Evolutionary conservation across 2,329 filamentous ascomycete species (phyloP).

Genomic region (Penicillium sp.): DNA sequence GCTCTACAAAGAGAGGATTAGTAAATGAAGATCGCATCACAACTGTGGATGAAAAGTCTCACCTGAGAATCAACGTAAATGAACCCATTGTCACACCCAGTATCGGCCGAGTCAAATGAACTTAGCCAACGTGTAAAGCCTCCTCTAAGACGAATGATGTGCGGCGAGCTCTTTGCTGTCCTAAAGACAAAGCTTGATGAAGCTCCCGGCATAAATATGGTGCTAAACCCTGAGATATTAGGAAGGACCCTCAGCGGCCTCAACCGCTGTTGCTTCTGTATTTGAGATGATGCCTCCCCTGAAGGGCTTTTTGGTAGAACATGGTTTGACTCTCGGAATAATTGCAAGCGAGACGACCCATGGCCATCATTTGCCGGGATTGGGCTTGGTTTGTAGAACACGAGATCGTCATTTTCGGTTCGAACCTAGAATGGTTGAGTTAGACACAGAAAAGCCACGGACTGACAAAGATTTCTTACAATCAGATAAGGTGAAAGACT

Average conservation of each 20-base stretch:
- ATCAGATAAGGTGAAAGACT: slow-evolving; percentile 74
- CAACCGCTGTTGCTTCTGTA: slow-evolving; percentile 29
- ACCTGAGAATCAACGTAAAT: slow-evolving; percentile 69
- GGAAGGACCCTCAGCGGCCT: slow-evolving; percentile 45
- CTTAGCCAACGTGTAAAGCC: slow-evolving; percentile 68
- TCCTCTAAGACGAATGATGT: slow-evolving; percentile 70
- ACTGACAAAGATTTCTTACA: slow-evolving; percentile 49
- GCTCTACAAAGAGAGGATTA: slow-evolving; percentile 47
- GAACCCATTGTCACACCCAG: slow-evolving; percentile 75
- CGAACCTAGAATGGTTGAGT: slow-evolving; percentile 57
- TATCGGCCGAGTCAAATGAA: slow-evolving; percentile 63
- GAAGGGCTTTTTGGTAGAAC: slow-evolving; percentile 59
- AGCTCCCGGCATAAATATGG: slow-evolving; percentile 76
- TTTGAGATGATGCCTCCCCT: slow-evolving; percentile 48
- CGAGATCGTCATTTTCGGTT: slow-evolving; percentile 75
- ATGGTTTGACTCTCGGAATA: slow-evolving; percentile 71
- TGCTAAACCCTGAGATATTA: slow-evolving; percentile 69
- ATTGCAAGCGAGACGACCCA: slow-evolving; percentile 54
- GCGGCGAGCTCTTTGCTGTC: slow-evolving; percentile 72
- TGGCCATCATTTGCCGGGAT: slow-evolving; percentile 25
- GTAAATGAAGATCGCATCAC: neutral
- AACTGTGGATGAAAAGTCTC: slow-evolving; percentile 7
- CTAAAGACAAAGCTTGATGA: slow-evolving; percentile 81
- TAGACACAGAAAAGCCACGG: neutral
- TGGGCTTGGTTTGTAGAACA: slow-evolving; percentile 79